Evolutionary conservation across 208 protist genomes (phyloP).

Genomic region (Acanthamoeba triangularis): DNA sequence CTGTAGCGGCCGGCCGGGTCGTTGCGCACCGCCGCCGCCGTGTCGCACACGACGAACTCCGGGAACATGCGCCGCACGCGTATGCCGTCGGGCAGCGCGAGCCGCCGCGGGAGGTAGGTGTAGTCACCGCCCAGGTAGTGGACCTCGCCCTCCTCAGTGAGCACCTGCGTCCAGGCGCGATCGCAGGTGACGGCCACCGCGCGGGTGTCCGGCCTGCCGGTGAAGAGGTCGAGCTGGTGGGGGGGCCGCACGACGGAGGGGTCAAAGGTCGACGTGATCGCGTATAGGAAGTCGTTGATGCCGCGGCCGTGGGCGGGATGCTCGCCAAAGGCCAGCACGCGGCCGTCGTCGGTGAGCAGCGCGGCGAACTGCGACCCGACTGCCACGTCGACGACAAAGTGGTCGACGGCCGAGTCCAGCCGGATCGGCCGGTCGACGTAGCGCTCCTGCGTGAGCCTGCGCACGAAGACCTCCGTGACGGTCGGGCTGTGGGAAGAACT

Average conservation of each 20-base stretch:
- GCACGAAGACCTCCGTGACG: neutral
- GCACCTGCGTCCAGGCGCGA: neutral
- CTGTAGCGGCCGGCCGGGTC: neutral
- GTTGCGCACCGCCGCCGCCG: neutral
- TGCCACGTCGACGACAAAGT: neutral
- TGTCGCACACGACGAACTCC: neutral
- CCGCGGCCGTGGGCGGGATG: neutral
- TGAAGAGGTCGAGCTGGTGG: neutral
- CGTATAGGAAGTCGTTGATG: neutral
- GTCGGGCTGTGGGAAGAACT: neutral
- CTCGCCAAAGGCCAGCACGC: constrained; percentile 18
- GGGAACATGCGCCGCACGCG: neutral
- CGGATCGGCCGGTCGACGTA: neutral
- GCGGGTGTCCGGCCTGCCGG: neutral
- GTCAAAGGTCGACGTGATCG: constrained; percentile 2
- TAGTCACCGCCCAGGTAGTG: neutral
- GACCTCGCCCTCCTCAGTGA: neutral
- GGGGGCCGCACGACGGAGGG: neutral
- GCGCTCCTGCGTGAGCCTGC: neutral
- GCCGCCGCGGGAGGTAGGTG: neutral
- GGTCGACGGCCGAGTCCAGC: neutral
- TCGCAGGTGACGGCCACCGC: neutral
- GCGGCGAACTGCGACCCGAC: neutral
- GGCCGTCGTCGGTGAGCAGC: neutral
- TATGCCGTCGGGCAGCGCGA: neutral